Evolutionary conservation across 179 eudicot genomes (phyloP).

Genomic region (Spergularia azorica): DNA sequence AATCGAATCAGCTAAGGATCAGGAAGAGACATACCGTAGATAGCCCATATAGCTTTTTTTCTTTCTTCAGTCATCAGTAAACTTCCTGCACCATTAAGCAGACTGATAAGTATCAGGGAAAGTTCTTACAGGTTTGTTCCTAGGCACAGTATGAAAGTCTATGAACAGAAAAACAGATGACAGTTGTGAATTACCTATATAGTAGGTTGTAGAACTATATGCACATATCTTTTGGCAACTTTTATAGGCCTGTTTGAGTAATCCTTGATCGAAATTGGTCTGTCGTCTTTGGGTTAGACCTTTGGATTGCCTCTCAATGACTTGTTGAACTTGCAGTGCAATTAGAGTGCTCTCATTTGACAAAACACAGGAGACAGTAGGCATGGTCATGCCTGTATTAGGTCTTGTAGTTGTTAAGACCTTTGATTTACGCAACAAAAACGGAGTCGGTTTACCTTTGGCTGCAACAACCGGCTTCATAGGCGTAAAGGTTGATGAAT

Average conservation of each 20-base stretch:
- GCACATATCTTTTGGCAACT: conserved; percentile 42
- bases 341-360: background rate
- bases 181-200: conserved; percentile 34
- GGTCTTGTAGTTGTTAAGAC: background rate
- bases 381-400: too few species aligned
- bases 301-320: conserved; percentile 41
- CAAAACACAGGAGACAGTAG: background rate
- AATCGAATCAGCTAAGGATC: background rate
- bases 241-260: conserved; percentile 45
- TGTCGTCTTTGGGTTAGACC: background rate
- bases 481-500: background rate
- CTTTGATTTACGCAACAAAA: background rate
- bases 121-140: background rate
- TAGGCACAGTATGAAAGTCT: background rate
- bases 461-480: background rate
- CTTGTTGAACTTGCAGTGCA: conserved; percentile 31
- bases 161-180: background rate
- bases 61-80: background rate
- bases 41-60: background rate
- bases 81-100: background rate
- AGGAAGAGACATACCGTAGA: background rate
- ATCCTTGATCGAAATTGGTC: conserved; percentile 28
- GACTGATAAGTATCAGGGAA: background rate
- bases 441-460: background rate
- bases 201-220: conserved; percentile 50